Conservation (phyloP, 768 basidiomycete species). For the Podaxis sp. region DNA sequence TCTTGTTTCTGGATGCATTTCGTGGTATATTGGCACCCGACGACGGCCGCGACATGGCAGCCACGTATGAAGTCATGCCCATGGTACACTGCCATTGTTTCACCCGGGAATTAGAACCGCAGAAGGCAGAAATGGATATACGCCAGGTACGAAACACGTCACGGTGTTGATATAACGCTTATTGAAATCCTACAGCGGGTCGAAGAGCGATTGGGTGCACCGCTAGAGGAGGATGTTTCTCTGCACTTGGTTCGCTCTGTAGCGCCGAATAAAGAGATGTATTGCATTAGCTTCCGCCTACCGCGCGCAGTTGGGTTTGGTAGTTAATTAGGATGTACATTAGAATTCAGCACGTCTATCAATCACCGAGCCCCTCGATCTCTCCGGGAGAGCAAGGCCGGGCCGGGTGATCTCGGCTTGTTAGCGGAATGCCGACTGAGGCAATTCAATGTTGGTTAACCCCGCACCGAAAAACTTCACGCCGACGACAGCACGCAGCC, state of each 20-base stretch:
- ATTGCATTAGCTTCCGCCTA: conserved; percentile 82
- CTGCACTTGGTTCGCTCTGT: conserved; percentile 87
- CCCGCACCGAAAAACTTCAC: conserved; percentile 34
- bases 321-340: conserved; percentile 8
- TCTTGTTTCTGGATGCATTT: conserved; percentile 88
- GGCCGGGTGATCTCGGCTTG: not conserved
- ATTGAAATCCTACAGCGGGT: conserved; percentile 54
- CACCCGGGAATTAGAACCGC: conserved; percentile 74
- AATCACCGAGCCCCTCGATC: not conserved
- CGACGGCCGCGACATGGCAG: conserved; percentile 33
- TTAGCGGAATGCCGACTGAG: not conserved
- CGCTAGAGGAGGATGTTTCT: conserved; percentile 46
- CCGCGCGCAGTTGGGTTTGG: conserved; percentile 37
- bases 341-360: not conserved
- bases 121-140: conserved; percentile 75
- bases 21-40: conserved; percentile 58
- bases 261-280: conserved; percentile 97
- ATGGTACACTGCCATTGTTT: conserved; percentile 97
- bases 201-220: conserved; percentile 57
- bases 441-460: conserved; percentile 23
- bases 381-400: not conserved
- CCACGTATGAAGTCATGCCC: conserved; percentile 68
- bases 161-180: conserved; percentile 14
- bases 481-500: conserved; percentile 19
- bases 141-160: conserved; percentile 53